Evolutionary conservation across 1,284 basidiomycete genomes (phyloP).

Genomic region (Ceratobasidium sp.): DNA sequence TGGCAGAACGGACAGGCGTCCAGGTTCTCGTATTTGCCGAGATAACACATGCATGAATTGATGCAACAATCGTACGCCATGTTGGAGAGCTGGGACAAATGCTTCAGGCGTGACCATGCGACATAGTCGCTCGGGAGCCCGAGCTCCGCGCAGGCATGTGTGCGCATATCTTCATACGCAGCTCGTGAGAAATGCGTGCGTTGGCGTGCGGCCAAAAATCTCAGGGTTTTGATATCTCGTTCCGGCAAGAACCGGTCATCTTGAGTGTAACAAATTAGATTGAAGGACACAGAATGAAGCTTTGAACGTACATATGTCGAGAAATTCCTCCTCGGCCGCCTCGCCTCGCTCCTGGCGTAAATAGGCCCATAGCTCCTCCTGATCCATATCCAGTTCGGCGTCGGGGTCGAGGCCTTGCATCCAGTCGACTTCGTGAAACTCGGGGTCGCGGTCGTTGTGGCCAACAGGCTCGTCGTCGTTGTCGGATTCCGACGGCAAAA

Average conservation of each 20-base stretch:
- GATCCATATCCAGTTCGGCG: slow-evolving; percentile 1
- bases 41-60: slow-evolving; percentile 15
- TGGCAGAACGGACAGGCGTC: neutral
- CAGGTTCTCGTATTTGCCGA: slow-evolving; percentile 7
- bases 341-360: slow-evolving; percentile 1
- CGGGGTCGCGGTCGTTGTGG: neutral
- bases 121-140: slow-evolving; percentile 32
- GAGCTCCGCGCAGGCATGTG: slow-evolving; percentile 3
- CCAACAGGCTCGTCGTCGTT: neutral
- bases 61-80: slow-evolving; percentile 28
- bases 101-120: slow-evolving; percentile 17
- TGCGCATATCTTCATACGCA: slow-evolving; percentile 14
- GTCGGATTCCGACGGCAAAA: neutral
- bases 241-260: neutral
- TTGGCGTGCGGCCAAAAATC: slow-evolving; percentile 3
- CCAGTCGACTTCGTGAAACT: neutral
- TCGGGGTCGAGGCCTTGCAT: neutral
- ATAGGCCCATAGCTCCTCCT: slow-evolving; percentile 1
- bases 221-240: neutral
- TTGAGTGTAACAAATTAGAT: neutral
- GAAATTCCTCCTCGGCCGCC: slow-evolving; percentile 6
- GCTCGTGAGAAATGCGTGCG: slow-evolving; percentile 28
- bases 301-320: slow-evolving; percentile 17
- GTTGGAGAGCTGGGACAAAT: too few species aligned
- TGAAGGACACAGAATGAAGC: neutral